Conservation (phyloP, 2,329 filamentous ascomycete species). For the Xylariales sp. region DNA sequence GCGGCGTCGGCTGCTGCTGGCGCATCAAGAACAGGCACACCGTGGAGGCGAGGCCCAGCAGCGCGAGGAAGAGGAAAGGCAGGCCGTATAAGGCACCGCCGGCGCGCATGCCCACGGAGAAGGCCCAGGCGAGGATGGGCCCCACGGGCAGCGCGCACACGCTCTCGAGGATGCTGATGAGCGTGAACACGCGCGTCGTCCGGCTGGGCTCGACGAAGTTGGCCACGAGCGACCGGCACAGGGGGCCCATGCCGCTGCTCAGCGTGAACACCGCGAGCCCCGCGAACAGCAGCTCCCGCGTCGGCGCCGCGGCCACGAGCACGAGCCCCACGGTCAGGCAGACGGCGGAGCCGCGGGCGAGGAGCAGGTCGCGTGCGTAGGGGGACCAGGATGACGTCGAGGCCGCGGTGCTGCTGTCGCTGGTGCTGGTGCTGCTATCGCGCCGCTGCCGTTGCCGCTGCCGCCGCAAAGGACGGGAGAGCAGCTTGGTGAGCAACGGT, state of each 20-base stretch:
- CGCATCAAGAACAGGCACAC: too few relatives aligned
- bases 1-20: too few relatives aligned
- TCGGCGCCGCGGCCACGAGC: constrained; percentile 13
- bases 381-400: too few relatives aligned
- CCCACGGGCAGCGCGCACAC: constrained; percentile 16
- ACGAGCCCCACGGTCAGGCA: constrained; percentile 14
- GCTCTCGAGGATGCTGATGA: constrained; percentile 21
- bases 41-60: too few relatives aligned
- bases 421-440: too few relatives aligned
- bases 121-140: constrained; percentile 20
- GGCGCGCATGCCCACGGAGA: constrained; percentile 16
- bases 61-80: constrained; percentile 15
- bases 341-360: constrained; percentile 18
- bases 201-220: constrained; percentile 12
- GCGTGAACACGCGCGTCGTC: constrained; percentile 21
- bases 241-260: constrained; percentile 13
- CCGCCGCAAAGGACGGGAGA: too few relatives aligned
- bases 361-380: constrained; percentile 18
- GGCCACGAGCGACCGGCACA: constrained; percentile 16
- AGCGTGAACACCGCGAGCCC: constrained; percentile 18
- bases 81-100: constrained; percentile 20
- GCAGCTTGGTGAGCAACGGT: constrained; percentile 12
- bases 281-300: constrained; percentile 12
- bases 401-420: too few relatives aligned
- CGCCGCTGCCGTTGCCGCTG: too few relatives aligned